A percentile compares a stretch with the other conserved stretches of the same genome.
phyloP scores from a whole-genome alignment of 352 stramenopile genomes.

The Globisporangium viniferum region DNA sequence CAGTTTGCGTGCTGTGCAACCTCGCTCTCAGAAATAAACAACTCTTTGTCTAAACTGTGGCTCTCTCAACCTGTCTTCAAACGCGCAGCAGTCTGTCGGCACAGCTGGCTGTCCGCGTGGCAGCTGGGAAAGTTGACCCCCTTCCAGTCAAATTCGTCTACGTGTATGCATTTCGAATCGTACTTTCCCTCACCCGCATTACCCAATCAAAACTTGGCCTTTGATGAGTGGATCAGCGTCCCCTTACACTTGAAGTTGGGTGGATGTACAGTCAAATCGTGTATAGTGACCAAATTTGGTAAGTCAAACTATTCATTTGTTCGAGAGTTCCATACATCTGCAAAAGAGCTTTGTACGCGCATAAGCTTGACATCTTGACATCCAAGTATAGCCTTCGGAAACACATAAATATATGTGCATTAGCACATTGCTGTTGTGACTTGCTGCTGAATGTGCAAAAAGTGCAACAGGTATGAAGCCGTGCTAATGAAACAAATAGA shows the following conservation, averaged over 20 bases:
- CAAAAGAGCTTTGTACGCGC: no score
- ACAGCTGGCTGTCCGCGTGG: background rate
- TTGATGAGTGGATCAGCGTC: background rate
- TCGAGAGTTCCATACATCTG: no score
- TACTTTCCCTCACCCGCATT: background rate
- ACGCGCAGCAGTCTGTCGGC: background rate
- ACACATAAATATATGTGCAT: no score
- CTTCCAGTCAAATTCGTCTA: slow-evolving; percentile 2
- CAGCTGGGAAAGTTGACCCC: background rate
- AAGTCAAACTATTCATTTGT: no score
- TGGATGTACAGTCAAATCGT: background rate
- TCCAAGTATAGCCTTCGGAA: no score
- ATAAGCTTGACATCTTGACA: no score
- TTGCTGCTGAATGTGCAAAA: no score
- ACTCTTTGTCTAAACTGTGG: slow-evolving; percentile 1
- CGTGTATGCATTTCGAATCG: background rate
- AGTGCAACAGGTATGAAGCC: no score
- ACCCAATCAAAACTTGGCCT: background rate
- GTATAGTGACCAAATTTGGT: background rate
- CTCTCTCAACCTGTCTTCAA: background rate
- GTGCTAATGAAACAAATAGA: no score
- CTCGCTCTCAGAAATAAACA: slow-evolving; percentile 1
- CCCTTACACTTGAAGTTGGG: background rate
- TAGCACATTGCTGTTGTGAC: no score
- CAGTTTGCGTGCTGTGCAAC: slow-evolving; percentile 4